Evolutionary conservation across 371 early-diverging fungal species (phyloP), one percentile per base, ranked within the genome.

Genomic region (Coemansia sp.): DNA sequence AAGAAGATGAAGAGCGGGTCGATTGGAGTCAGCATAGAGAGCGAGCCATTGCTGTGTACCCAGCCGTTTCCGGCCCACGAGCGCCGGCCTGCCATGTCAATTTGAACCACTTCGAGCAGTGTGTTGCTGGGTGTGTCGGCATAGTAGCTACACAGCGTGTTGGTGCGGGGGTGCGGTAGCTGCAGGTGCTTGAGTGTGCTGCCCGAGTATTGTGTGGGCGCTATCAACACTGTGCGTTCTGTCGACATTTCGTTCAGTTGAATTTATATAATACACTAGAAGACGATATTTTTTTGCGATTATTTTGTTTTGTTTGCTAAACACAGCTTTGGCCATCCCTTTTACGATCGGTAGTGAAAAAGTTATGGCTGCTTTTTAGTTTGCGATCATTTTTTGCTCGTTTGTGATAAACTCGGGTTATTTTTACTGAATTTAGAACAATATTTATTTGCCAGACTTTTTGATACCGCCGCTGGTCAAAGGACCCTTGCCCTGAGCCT

Each of bases 31-130:
- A 75, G 53, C 36, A 75, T n/a, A 4, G 61, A 23, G 2, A 58
- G 53, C 1, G 71, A 67, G 4, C 76, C 76, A 28, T 67, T 52
- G 41, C 65, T 52, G 0, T 46, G 32, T 8, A 66, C 65, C 72
- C 76, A 75, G 29, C 53, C 49, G 44, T 54, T 49, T 36, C 64
- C 76, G 2, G 64, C 26, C 76, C 76, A 75, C 2, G 76, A 75
- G 15, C 72, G 63, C 55, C 57, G 63, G 17, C 64, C 68, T 4
- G 56, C 44, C 76, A 71, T 67, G 29, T 75, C 68, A 0, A 75
- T 44, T 3, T 12, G 41, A 2, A 56, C 72, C 9, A 59, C 76
- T 7, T 75, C 76, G 0, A 71, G 68, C 17, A 75, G 17, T 15
- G 52, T 41, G 53, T 75, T 67, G 26, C 19, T 26, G 7, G 56